Base-by-base conservation (phyloP, 495 filamentous ascomycete species). In the Penicillium dipodomyicola region DNA sequence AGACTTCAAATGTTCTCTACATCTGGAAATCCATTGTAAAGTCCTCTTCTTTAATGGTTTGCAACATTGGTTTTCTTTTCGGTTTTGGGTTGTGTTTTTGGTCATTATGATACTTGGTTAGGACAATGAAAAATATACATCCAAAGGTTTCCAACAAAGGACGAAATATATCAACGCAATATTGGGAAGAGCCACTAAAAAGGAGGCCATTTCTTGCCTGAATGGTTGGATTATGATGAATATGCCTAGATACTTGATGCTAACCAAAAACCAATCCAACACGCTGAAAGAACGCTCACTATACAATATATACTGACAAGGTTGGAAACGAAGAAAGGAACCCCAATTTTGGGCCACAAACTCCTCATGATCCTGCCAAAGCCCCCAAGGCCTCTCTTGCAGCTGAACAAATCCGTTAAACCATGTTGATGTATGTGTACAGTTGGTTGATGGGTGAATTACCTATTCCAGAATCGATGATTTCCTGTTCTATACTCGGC, bases 381-480 rank as follows among this genome's bases (percentile, higher is more conserved):
- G 22, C 33, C 15, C 20, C 52, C 12, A 30, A 40, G 20, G 52
- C 42, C 19, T 54, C 42, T 29, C 42, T 22, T 29, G 52, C 32
- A 35, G 42, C 42, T 52, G 50, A 6, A 48, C 19, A 45, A 30
- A 29, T 22, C 30, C 25, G 50, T 67, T 57, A 77, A 22, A 73
- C 61, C 65, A 69, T 77, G 58, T 65, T 65, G 37, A 76, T 71
- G 7, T 72, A 77, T 30, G 66, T 66, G 55, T 73, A 75, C 15
- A 77, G 56, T 20, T 73, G 70, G 44, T 56, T 70, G 42, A 75
- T 58, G n/a, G 72, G 69, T 42, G 65, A 65, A 23, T 73, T 65
- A 33, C 72, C 68, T 32, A 74, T 64, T 8, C 62, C 76, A 33
- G 73, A 64, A n/a, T 69, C 52, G 30, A 77, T 64, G 5, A 79